phyloP scores from a whole-genome alignment of 2,329 filamentous ascomycete genomes.

The Fusarium praegraminearum region DNA sequence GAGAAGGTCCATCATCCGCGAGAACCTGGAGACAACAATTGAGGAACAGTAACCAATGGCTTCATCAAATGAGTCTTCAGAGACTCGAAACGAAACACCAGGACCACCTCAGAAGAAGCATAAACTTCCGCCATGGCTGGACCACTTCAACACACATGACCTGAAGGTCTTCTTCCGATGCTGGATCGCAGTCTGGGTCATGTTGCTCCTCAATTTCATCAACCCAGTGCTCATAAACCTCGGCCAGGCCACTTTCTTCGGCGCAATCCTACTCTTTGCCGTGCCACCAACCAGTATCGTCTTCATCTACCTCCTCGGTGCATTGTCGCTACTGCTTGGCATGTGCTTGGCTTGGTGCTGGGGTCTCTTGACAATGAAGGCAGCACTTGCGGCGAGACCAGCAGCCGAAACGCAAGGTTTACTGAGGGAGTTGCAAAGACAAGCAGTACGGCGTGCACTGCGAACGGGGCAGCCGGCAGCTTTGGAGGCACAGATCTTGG shows the following conservation, averaged over 20 bases:
- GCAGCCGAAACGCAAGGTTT: slow-evolving; percentile 52
- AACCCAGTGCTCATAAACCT: slow-evolving; percentile 55
- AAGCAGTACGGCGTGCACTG: not conserved
- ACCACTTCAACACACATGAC: slow-evolving; percentile 62
- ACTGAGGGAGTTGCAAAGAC: not conserved
- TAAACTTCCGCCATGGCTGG: slow-evolving; percentile 51
- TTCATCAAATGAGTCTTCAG: slow-evolving; percentile 1
- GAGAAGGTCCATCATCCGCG: not conserved
- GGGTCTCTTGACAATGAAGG: slow-evolving; percentile 63
- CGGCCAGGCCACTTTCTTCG: slow-evolving; percentile 61
- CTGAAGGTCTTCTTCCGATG: slow-evolving; percentile 62
- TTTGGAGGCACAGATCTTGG: slow-evolving; percentile 51
- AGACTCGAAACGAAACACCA: not conserved
- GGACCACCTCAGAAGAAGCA: not conserved
- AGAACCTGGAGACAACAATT: not conserved
- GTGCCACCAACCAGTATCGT: slow-evolving; percentile 60
- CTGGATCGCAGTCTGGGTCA: slow-evolving; percentile 59
- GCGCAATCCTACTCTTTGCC: slow-evolving; percentile 56
- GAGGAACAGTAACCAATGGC: not conserved
- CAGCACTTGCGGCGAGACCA: slow-evolving; percentile 57
- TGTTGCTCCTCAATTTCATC: slow-evolving; percentile 61
- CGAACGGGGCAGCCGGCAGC: slow-evolving; percentile 39
- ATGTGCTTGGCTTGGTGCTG: slow-evolving; percentile 63
- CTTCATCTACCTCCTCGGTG: slow-evolving; percentile 58
- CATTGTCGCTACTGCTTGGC: slow-evolving; percentile 58